Evolutionary conservation across 495 filamentous ascomycete species (phyloP).

Genomic region (Lentithecium fluviatile): DNA sequence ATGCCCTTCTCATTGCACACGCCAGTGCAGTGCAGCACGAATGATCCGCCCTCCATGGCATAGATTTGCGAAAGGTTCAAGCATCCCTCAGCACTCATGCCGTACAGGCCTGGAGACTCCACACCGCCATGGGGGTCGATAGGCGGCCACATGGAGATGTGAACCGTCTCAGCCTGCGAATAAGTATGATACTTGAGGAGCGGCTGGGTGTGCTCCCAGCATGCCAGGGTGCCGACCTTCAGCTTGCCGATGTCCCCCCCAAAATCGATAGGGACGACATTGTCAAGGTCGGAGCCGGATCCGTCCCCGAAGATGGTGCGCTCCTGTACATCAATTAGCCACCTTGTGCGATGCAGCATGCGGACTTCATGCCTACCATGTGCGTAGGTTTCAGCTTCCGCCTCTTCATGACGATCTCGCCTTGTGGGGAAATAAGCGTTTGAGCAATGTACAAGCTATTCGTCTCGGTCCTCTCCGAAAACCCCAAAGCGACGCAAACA

Average conservation of each 20-base stretch:
- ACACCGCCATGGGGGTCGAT: constrained; percentile 1
- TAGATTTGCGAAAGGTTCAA: constrained; percentile 49
- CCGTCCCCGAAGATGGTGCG: constrained; percentile 61
- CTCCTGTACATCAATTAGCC: constrained; percentile 41
- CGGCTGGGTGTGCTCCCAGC: constrained; percentile 63
- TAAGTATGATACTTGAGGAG: constrained; percentile 59
- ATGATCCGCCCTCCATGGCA: constrained; percentile 53
- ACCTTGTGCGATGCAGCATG: too few species aligned
- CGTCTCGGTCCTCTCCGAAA: constrained; percentile 50
- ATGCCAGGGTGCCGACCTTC: constrained; percentile 49
- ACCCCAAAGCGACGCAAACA: constrained; percentile 55
- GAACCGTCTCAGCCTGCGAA: constrained; percentile 44
- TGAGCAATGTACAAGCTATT: constrained; percentile 59
- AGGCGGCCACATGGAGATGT: constrained; percentile 59
- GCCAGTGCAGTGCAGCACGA: constrained; percentile 52
- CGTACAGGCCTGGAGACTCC: constrained; percentile 32
- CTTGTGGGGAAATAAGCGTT: constrained; percentile 50
- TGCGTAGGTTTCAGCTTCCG: constrained; percentile 63
- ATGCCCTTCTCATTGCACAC: constrained; percentile 49
- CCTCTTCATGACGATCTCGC: constrained; percentile 48
- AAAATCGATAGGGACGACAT: constrained; percentile 47
- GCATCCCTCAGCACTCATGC: constrained; percentile 47
- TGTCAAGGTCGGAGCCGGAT: constrained; percentile 44
- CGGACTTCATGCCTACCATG: constrained; percentile 41
- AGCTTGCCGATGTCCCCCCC: constrained; percentile 37